Conservation (phyloP, 495 filamentous ascomycete genomes). For the Lophiotrema nucula region DNA sequence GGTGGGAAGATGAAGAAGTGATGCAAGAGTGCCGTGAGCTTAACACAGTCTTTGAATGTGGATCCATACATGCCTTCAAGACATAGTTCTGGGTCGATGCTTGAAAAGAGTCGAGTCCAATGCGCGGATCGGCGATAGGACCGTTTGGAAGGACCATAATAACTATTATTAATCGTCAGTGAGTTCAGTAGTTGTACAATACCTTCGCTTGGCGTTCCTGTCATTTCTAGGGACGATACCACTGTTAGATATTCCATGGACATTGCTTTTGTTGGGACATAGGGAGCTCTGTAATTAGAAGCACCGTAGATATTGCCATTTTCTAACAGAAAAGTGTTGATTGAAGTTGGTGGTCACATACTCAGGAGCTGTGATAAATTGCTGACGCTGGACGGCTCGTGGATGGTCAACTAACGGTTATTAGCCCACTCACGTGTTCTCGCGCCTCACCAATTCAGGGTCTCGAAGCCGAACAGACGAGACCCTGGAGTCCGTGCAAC, state of each 20-base stretch:
- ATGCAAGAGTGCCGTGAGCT: slow-evolving; percentile 28
- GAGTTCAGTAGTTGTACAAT: not conserved
- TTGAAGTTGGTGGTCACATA: no score
- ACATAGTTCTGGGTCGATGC: not conserved
- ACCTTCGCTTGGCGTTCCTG: not conserved
- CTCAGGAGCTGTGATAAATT: no score
- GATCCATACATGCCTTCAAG: slow-evolving; percentile 30
- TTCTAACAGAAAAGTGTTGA: no score
- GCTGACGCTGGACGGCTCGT: no score
- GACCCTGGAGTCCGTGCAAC: slow-evolving; percentile 19
- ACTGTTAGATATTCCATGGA: not conserved
- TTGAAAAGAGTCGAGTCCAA: not conserved
- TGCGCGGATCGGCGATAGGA: not conserved
- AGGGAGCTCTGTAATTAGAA: no score
- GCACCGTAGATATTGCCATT: no score
- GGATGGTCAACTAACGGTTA: no score
- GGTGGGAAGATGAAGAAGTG: slow-evolving; percentile 35
- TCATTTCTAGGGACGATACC: slow-evolving; percentile 2
- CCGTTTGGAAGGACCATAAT: not conserved
- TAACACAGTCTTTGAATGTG: slow-evolving; percentile 34
- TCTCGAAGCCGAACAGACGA: not conserved
- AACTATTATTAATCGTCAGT: not conserved
- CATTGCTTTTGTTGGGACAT: not conserved
- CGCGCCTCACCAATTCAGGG: not conserved
- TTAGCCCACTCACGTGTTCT: no score